Conservation (phyloP, 2,329 filamentous ascomycete species). For the Neocatenulostroma microsporum region DNA sequence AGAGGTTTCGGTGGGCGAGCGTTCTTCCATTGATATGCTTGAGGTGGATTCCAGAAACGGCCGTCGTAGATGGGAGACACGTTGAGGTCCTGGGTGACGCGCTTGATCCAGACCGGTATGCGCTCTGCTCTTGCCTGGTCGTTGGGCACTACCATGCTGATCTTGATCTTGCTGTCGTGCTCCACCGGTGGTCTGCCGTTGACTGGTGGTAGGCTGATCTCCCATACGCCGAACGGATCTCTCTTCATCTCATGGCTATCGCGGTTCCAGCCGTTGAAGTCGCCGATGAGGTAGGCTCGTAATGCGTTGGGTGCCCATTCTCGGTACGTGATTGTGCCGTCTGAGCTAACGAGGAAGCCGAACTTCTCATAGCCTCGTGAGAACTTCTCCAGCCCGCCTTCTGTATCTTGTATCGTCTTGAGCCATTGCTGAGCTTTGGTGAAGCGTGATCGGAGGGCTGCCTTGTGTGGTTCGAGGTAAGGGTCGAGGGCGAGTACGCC, state of each 20-base stretch:
- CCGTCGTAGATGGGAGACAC: slow-evolving; percentile 92
- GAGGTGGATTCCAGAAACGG: slow-evolving; percentile 93
- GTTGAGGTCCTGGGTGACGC: slow-evolving; percentile 84
- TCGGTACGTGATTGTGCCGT: slow-evolving; percentile 81
- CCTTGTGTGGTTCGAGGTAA: slow-evolving; percentile 79
- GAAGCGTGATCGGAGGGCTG: slow-evolving; percentile 67
- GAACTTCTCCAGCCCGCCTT: slow-evolving; percentile 89
- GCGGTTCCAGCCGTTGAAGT: slow-evolving; percentile 91
- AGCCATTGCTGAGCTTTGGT: slow-evolving; percentile 80
- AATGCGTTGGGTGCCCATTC: slow-evolving; percentile 94
- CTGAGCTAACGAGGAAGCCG: slow-evolving; percentile 71
- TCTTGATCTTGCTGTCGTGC: slow-evolving; percentile 96
- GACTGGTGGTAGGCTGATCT: slow-evolving; percentile 68
- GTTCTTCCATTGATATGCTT: slow-evolving; percentile 81
- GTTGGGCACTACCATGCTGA: slow-evolving; percentile 66
- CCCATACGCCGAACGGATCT: slow-evolving; percentile 77
- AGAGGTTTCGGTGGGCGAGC: slow-evolving; percentile 70
- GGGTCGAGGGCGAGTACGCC: slow-evolving; percentile 74
- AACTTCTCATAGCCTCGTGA: slow-evolving; percentile 78
- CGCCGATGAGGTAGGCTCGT: slow-evolving; percentile 78
- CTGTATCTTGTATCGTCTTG: slow-evolving; percentile 67
- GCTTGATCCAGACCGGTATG: slow-evolving; percentile 92
- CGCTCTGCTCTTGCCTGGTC: slow-evolving; percentile 73
- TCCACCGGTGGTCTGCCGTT: slow-evolving; percentile 71
- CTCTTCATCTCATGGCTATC: slow-evolving; percentile 80